These are phyloP conservation scores for Mycena floridula DNA, from an alignment of 768 basidiomycete genomes.

Conservation along the genomic window DNA sequence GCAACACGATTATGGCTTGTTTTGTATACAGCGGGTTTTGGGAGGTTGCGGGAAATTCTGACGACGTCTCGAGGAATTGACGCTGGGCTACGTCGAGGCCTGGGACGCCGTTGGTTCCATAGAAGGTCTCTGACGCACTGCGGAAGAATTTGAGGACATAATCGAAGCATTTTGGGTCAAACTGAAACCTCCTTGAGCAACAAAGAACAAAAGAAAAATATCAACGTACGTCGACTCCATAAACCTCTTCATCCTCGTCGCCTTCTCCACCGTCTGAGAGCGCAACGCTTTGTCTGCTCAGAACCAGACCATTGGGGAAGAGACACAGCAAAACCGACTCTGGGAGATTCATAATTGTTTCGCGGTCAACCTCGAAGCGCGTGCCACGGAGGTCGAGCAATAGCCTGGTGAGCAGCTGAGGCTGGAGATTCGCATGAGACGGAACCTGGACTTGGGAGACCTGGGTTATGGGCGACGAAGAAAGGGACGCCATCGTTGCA, in stretches of 20 bases:
- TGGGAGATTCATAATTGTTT: constrained; percentile 96
- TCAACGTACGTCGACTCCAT: constrained; percentile 87
- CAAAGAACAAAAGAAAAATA: constrained; percentile 4
- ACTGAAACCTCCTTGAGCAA: too few species aligned
- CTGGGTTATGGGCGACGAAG: constrained; percentile 49
- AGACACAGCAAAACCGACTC: constrained; percentile 95
- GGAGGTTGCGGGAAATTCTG: constrained; percentile 58
- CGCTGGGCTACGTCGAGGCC: constrained; percentile 79
- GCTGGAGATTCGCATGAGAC: constrained; percentile 68
- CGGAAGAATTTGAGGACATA: constrained; percentile 93
- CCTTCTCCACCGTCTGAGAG: constrained; percentile 69
- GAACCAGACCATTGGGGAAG: constrained; percentile 94
- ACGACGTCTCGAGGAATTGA: constrained; percentile 64
- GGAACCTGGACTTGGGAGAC: constrained; percentile 61
- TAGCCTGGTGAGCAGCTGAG: constrained; percentile 82
- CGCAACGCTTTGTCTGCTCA: constrained; percentile 79
- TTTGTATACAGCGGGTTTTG: constrained; percentile 93
- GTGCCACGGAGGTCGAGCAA: constrained; percentile 87
- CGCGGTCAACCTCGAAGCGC: constrained; percentile 92
- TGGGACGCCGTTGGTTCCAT: constrained; percentile 69
- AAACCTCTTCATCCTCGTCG: constrained; percentile 85
- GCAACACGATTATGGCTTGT: constrained; percentile 96
- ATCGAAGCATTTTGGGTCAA: constrained; percentile 94
- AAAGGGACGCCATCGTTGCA: constrained; percentile 19
- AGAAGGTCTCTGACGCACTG: constrained; percentile 83